Conservation (phyloP, 768 basidiomycete genomes). For the Macrolepiota dolichaula region DNA sequence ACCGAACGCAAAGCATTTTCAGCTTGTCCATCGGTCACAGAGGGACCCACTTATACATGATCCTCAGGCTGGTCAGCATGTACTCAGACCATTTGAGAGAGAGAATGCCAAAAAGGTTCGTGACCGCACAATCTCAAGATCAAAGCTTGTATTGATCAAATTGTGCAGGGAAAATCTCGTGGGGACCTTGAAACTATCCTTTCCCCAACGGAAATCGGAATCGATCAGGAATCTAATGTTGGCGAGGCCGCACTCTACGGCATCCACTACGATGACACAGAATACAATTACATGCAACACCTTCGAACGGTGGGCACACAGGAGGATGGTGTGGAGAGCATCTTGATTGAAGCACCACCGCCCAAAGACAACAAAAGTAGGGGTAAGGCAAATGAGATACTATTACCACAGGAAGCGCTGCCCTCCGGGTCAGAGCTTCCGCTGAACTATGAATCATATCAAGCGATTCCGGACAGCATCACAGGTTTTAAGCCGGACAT, state of each 20-base stretch:
- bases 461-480: constrained; percentile 78
- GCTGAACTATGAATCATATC: constrained; percentile 69
- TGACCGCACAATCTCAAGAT: constrained; percentile 9
- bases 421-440: constrained; percentile 76
- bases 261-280: constrained; percentile 90
- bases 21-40: constrained; percentile 95
- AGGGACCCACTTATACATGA: constrained; percentile 95
- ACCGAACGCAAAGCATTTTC: constrained; percentile 89
- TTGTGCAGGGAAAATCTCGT: constrained; percentile 70
- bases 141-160: constrained; percentile 5
- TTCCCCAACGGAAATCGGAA: constrained; percentile 39
- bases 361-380: constrained; percentile 31
- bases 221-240: constrained; percentile 49
- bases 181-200: constrained; percentile 71
- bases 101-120: constrained; percentile 67
- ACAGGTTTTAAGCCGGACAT: constrained; percentile 92
- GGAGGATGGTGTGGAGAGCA: constrained; percentile 78
- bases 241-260: constrained; percentile 92
- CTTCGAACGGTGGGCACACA: constrained; percentile 73
- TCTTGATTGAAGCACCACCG: constrained; percentile 74
- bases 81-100: constrained; percentile 81
- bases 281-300: constrained; percentile 99
- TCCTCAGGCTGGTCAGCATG: constrained; percentile 81
- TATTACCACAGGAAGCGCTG: constrained; percentile 67
- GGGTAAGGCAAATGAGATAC: constrained; percentile 40